Conservation (phyloP, 108 stramenopile genomes). For the Nitzschia sp. region DNA sequence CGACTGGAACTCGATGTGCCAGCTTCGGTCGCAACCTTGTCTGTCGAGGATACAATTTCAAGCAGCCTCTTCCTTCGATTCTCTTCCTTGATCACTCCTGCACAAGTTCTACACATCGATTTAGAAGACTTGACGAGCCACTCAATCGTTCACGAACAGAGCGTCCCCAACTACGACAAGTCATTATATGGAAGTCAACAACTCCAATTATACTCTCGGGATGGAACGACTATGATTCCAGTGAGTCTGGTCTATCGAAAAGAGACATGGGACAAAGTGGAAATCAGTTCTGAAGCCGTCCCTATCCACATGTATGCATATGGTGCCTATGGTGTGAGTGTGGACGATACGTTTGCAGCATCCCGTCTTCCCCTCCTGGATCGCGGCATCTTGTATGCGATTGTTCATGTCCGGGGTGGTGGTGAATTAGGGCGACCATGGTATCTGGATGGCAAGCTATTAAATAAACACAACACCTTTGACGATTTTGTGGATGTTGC, state of each 20-base stretch:
- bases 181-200: slow-evolving; percentile 74
- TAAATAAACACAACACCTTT: slow-evolving; percentile 94
- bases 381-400: slow-evolving; percentile 84
- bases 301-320: slow-evolving; percentile 91
- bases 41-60: slow-evolving; percentile 71
- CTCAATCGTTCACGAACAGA: slow-evolving; percentile 68
- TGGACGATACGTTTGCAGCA: slow-evolving; percentile 83
- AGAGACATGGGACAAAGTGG: slow-evolving; percentile 52
- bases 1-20: slow-evolving; percentile 76
- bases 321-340: slow-evolving; percentile 91
- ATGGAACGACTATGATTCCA: slow-evolving; percentile 81
- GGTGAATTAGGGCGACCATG: slow-evolving; percentile 95
- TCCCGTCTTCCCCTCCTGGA: slow-evolving; percentile 83
- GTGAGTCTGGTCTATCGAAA: slow-evolving; percentile 81
- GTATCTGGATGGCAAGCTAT: slow-evolving; percentile 94
- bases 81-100: slow-evolving; percentile 82
- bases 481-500: slow-evolving; percentile 91
- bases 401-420: slow-evolving; percentile 97
- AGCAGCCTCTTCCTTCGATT: slow-evolving; percentile 71
- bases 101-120: slow-evolving; percentile 59
- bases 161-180: slow-evolving; percentile 83
- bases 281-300: slow-evolving; percentile 24
- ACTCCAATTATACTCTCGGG: slow-evolving; percentile 64
- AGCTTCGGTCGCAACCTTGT: slow-evolving; percentile 60
- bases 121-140: slow-evolving; percentile 41